A percentile compares a stretch with the other conserved stretches of the same genome.
These are phyloP conservation scores for Rhamnella rubrinervis DNA, from an alignment of 331 rosid genomes.

Conservation along the genomic window DNA sequence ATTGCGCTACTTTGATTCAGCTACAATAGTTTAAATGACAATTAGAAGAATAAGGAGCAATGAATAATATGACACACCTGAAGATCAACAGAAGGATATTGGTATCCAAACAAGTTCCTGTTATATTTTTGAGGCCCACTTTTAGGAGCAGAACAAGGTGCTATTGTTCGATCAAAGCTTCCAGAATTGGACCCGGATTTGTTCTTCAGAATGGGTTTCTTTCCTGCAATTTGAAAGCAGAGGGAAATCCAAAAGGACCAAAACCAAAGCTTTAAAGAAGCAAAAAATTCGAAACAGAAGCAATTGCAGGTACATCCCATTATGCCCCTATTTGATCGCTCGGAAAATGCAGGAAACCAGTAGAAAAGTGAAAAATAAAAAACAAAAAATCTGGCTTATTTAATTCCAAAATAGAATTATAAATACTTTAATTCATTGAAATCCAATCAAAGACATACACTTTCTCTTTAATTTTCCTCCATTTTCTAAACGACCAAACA, in stretches of 20 bases:
- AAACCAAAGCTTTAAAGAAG: conserved; percentile 15
- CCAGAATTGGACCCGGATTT: conserved; percentile 45
- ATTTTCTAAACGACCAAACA: conserved; percentile 10
- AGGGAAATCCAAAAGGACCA: conserved; percentile 28
- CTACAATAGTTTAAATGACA: not conserved
- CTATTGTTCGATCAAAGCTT: conserved; percentile 36
- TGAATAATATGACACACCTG: conserved; percentile 33
- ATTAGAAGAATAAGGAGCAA: not conserved
- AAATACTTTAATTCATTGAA: not conserved
- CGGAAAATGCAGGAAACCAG: conserved; percentile 13
- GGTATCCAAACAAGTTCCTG: conserved; percentile 40
- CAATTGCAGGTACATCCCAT: not conserved
- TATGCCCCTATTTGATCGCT: conserved; percentile 9
- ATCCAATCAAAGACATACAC: not conserved
- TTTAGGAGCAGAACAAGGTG: conserved; percentile 45
- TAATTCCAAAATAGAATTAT: not conserved
- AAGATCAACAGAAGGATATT: conserved; percentile 34
- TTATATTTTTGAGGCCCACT: conserved; percentile 22
- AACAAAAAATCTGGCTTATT: too few species aligned
- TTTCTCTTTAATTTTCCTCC: not conserved
- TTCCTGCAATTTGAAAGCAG: conserved; percentile 51
- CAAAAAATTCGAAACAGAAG: not conserved
- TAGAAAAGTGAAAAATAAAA: not conserved
- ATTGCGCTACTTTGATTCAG: not conserved
- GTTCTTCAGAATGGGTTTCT: conserved; percentile 29